Evolutionary conservation across 805 yeast genomes (phyloP).

Genomic region (Metschnikowia lachancei): DNA sequence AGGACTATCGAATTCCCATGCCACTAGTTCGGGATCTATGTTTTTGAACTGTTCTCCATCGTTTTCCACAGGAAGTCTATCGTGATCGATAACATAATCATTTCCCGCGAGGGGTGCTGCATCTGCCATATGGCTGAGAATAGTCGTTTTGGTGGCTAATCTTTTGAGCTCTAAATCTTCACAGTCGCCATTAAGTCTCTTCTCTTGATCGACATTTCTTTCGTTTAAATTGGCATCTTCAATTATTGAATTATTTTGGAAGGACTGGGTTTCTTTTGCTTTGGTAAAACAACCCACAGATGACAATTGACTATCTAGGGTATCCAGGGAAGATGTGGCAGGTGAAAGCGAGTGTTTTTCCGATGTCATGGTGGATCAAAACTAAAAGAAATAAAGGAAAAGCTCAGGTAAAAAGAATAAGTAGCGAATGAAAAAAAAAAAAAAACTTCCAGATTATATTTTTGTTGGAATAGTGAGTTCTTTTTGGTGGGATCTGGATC

Average conservation of each 20-base stretch:
- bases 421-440: neutral
- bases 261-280: neutral
- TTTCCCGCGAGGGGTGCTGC: conserved; percentile 1
- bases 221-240: conserved; percentile 1
- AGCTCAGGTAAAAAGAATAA: neutral
- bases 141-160: conserved; percentile 30
- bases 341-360: conserved; percentile 2
- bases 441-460: neutral
- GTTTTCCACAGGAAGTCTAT: conserved; percentile 26
- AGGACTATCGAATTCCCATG: conserved; percentile 35
- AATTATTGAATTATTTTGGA: neutral
- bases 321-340: neutral
- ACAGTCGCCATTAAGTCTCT: conserved; percentile 32
- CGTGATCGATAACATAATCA: conserved; percentile 12
- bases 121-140: conserved; percentile 24
- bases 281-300: neutral
- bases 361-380: neutral
- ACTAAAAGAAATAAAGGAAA: neutral
- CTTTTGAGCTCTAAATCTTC: conserved; percentile 32
- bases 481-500: neutral
- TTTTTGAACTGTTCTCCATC: conserved; percentile 32
- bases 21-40: conserved; percentile 38
- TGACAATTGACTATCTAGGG: neutral
- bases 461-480: neutral
- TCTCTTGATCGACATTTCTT: conserved; percentile 25